Conservation (phyloP, 148 eudicot genomes). For the Diospyros kaki region DNA sequence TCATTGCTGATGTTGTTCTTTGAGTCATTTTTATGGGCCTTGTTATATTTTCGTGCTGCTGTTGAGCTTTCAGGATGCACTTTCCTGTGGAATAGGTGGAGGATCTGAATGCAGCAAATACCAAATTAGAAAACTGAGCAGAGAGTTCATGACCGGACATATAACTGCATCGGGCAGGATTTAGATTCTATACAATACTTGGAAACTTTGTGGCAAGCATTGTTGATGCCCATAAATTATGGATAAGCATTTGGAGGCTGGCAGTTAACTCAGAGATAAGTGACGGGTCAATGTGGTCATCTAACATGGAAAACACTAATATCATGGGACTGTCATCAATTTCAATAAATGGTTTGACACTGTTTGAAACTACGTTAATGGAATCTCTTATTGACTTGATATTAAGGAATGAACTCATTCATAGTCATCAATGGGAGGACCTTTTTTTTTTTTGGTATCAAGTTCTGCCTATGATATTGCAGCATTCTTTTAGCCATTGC, state of each 20-base stretch:
- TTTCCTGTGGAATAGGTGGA: constrained; percentile 70
- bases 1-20: constrained; percentile 30
- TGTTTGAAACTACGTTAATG: neutral
- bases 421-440: neutral
- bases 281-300: neutral
- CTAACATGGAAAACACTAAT: neutral
- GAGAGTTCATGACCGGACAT: neutral
- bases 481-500: neutral
- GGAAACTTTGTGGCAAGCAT: neutral
- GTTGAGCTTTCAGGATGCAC: constrained; percentile 71
- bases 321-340: neutral
- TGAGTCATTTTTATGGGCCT: constrained; percentile 28
- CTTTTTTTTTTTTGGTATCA: neutral
- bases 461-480: neutral
- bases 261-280: neutral
- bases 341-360: neutral
- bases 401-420: neutral
- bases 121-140: constrained; percentile 2
- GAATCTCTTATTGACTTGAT: neutral
- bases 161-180: neutral
- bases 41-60: constrained; percentile 29
- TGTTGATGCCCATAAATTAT: neutral
- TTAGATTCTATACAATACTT: neutral
- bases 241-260: neutral
- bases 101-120: constrained; percentile 41